Conservation (phyloP, 805 yeast genomes). For the Suhomyces prunicola region DNA sequence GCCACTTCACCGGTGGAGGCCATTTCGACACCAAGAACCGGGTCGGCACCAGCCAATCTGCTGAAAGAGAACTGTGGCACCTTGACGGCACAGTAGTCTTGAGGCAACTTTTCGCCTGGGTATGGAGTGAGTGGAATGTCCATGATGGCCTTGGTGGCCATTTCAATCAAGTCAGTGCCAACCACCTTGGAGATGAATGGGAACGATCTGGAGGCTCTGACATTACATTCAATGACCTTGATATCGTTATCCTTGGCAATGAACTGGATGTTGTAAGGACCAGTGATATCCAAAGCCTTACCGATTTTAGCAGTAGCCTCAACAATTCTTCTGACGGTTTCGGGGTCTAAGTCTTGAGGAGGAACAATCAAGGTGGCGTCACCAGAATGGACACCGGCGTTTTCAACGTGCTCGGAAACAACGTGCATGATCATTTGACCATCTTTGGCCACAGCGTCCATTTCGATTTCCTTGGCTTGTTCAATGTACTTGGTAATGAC, state of each 20-base stretch:
- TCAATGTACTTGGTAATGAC: slow-evolving; percentile 96
- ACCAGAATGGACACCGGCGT: slow-evolving; percentile 99
- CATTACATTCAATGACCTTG: slow-evolving; percentile 97
- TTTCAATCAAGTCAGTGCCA: slow-evolving; percentile 92
- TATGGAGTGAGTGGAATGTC: slow-evolving; percentile 86
- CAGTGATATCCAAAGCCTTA: slow-evolving; percentile 89
- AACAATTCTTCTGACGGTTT: slow-evolving; percentile 86
- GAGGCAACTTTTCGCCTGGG: slow-evolving; percentile 85
- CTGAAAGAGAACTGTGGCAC: slow-evolving; percentile 98
- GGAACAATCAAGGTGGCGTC: slow-evolving; percentile 97
- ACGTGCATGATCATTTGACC: slow-evolving; percentile 96
- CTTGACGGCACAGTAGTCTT: slow-evolving; percentile 91
- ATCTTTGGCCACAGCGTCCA: slow-evolving; percentile 96
- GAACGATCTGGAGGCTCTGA: slow-evolving; percentile 98
- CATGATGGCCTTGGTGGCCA: slow-evolving; percentile 95
- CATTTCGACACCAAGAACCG: slow-evolving; percentile 97
- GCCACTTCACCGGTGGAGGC: slow-evolving; percentile 99
- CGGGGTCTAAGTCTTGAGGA: slow-evolving; percentile 91
- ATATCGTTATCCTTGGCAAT: slow-evolving; percentile 94
- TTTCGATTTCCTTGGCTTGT: slow-evolving; percentile 95
- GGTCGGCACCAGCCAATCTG: slow-evolving; percentile 96
- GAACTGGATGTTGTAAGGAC: slow-evolving; percentile 96
- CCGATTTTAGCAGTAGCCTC: slow-evolving; percentile 96
- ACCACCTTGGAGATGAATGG: slow-evolving; percentile 97
- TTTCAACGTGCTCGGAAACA: slow-evolving; percentile 97